Base-by-base conservation (phyloP, 495 filamentous ascomycete species). In the Penicillium herquei region DNA sequence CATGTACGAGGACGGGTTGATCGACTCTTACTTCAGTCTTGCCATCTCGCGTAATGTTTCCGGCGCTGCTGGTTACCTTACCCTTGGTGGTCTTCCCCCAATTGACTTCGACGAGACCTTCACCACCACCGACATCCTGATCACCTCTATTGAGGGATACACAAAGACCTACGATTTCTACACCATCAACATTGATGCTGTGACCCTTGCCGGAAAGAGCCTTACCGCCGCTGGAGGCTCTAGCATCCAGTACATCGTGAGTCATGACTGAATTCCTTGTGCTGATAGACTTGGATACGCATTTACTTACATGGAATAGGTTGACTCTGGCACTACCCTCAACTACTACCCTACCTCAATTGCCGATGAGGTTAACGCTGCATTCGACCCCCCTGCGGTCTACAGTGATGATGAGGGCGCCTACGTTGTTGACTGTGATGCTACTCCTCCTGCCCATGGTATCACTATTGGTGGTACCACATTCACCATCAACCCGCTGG, bases 381-480 rank as follows among this genome's bases (percentile, higher is more conserved):
- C 77, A 0, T 89, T 87, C 62, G 48, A 62, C n/a, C 84, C 84
- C 0, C 73, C 80, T 0, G 84, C 79, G 8, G 58, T 56, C 5
- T 85, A 78, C 53, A 62, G 74, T 55, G 62, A 69, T 40, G 55
- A 65, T 26, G 60, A 73, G n/a, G 76, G 73, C 7, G 67, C 70
- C 26, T 88, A 81, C 57, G 67, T 77, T 51, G 83, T 84, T 0
- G 57, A 70, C 0, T 89, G 85, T 64, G 67, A 77, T 47, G 82
- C 85, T 16, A 73, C 64, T 6, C 63, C 79, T 7, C 86, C 86
- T 0, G 60, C 55, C 2, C 74, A 87, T 4, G 78, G 74, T 6
- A 69, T 89, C 35, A 61, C 70, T 8, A 77, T 88, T 39, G 69
- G 64, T 3, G 74, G 72, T 10, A 71, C 69, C 11, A 68, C 65